A percentile compares a stretch with the other conserved stretches of the same genome.
These are phyloP conservation scores for Solidago caesia DNA, from an alignment of 129 eudicot genomes.

Conservation along the genomic window DNA sequence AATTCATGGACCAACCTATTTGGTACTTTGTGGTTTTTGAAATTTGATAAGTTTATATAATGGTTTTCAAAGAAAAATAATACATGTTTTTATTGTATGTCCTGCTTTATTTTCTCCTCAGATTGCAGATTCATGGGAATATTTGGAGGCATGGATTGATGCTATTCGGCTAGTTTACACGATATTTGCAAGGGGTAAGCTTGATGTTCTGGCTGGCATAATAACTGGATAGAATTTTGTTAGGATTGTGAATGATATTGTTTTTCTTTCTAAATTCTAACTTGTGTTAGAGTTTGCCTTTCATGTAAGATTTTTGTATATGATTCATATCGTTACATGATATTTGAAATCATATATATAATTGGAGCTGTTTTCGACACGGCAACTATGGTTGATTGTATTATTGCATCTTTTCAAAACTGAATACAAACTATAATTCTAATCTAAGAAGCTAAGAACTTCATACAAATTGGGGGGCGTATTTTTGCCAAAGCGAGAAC, in stretches of 20 bases:
- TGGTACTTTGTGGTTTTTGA: conserved; percentile 51
- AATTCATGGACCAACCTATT: conserved; percentile 54
- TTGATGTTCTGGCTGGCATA: conserved; percentile 87
- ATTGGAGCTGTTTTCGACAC: conserved; percentile 5
- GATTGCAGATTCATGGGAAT: conserved; percentile 97
- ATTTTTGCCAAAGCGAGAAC: conserved; percentile 63
- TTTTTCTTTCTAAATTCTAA: conserved; percentile 20
- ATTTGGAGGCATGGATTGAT: conserved; percentile 87
- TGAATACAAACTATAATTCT: conserved; percentile 21
- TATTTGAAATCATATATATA: conserved; percentile 12
- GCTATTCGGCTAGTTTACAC: conserved; percentile 95
- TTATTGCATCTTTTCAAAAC: conserved; percentile 28
- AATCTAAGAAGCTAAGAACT: conserved; percentile 40
- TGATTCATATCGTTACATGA: neutral
- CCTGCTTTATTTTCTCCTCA: conserved; percentile 30
- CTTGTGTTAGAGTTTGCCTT: conserved; percentile 20
- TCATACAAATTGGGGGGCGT: conserved; percentile 71
- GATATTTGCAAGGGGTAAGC: conserved; percentile 84
- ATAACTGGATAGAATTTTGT: conserved; percentile 52
- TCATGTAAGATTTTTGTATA: conserved; percentile 32
- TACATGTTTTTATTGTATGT: neutral
- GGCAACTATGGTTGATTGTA: conserved; percentile 23
- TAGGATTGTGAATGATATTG: conserved; percentile 16
- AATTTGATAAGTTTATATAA: neutral
- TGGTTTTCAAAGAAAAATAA: neutral